These are phyloP conservation scores for Lobulomyces angularis DNA, from an alignment of 192 early-diverging fungal genomes.

Conservation along the genomic window DNA sequence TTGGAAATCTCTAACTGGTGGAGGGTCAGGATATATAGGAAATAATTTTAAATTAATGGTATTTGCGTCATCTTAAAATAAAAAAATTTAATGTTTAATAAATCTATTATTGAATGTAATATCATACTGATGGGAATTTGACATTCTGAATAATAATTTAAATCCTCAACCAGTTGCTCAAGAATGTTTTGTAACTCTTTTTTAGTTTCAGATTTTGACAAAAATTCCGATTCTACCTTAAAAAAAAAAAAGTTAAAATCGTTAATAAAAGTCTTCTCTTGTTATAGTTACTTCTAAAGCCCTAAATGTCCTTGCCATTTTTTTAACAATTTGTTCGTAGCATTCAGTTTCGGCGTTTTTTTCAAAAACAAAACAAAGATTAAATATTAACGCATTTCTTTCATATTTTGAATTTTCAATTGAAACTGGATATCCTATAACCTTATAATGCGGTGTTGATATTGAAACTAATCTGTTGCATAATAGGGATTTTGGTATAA, in stretches of 20 bases:
- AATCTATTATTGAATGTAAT: neutral
- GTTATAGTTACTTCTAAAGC: slow-evolving; percentile 55
- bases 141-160: slow-evolving; percentile 78
- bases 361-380: slow-evolving; percentile 91
- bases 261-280: slow-evolving; percentile 8
- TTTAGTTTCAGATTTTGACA: slow-evolving; percentile 30
- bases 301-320: slow-evolving; percentile 69
- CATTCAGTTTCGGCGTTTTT: slow-evolving; percentile 61
- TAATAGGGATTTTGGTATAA: slow-evolving; percentile 71
- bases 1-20: slow-evolving; percentile 63
- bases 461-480: slow-evolving; percentile 65
- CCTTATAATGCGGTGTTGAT: slow-evolving; percentile 52
- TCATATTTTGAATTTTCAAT: slow-evolving; percentile 58
- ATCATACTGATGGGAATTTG: slow-evolving; percentile 68
- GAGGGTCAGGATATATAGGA: slow-evolving; percentile 61
- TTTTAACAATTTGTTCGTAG: slow-evolving; percentile 80
- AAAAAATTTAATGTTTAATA: neutral
- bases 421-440: slow-evolving; percentile 58
- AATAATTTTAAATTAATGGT: slow-evolving; percentile 80
- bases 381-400: slow-evolving; percentile 81
- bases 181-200: slow-evolving; percentile 58
- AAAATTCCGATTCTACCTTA: slow-evolving; percentile 47
- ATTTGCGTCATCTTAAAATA: slow-evolving; percentile 50
- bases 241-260: neutral
- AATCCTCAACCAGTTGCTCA: slow-evolving; percentile 71